Conservation (phyloP, 108 stramenopile species). For the Cyclotella sp. region DNA sequence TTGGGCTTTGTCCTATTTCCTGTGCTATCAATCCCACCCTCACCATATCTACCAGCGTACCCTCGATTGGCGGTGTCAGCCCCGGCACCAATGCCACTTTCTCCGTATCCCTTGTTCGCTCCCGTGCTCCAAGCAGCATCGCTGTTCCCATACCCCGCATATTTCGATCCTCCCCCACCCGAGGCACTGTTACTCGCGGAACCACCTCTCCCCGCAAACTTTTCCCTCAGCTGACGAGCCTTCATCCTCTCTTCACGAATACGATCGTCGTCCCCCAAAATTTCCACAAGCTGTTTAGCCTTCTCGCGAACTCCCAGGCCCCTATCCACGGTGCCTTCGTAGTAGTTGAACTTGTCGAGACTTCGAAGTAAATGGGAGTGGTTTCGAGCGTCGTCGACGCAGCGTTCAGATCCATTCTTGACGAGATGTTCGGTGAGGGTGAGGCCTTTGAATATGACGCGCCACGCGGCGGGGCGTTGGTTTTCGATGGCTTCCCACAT, state of each 20-base stretch:
- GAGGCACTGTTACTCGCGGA: constrained; percentile 39
- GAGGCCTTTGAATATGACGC: constrained; percentile 91
- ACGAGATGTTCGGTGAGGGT: constrained; percentile 93
- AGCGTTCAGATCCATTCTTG: constrained; percentile 95
- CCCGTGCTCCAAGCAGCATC: constrained; percentile 54
- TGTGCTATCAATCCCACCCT: constrained; percentile 35
- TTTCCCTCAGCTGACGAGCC: constrained; percentile 86
- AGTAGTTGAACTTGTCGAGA: constrained; percentile 93
- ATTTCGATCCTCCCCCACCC: constrained; percentile 44
- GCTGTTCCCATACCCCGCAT: constrained; percentile 81
- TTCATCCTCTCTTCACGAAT: constrained; percentile 94
- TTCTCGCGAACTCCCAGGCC: constrained; percentile 92
- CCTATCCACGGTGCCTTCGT: constrained; percentile 93
- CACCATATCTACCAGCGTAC: constrained; percentile 58
- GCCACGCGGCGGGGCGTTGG: constrained; percentile 88
- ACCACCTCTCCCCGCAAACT: constrained; percentile 63
- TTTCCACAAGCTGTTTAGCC: constrained; percentile 91
- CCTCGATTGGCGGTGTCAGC: constrained; percentile 25
- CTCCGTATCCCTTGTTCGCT: constrained; percentile 35
- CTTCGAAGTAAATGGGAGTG: constrained; percentile 80
- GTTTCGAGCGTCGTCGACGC: constrained; percentile 95
- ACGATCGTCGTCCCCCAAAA: constrained; percentile 89
- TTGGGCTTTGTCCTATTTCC: constrained; percentile 60
- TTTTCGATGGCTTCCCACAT: constrained; percentile 91
- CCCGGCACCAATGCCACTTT: constrained; percentile 72